Evolutionary conservation across 805 yeast genomes (phyloP), one percentile per base, ranked within the genome.

Genomic region (Yarrowia keelungensis): DNA sequence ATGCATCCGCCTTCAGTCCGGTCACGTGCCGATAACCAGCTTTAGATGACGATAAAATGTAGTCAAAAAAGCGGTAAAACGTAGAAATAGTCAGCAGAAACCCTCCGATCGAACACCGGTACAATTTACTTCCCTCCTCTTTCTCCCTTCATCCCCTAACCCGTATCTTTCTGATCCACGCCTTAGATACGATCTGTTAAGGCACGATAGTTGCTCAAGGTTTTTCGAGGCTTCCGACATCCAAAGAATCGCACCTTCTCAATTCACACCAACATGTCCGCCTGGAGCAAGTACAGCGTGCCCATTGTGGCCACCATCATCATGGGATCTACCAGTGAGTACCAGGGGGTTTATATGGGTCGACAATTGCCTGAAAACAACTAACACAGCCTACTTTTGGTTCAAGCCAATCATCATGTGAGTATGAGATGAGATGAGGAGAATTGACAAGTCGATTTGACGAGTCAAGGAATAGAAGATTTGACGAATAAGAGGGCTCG

Each of bases 381-480:
- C 67, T 62, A 62, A 62, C 67, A 47, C 56, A 62, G 67, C 56
- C 56, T 62, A 62, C 67, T 62, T 62, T 26, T 62, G 56, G 56
- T 62, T 62, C 56, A 62, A 62, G 56, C 67, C 67, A 36, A 62
- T 62, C 39, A 62, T 62, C 47, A 62, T 62, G 65, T 59, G 65
- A 59, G 65, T 59, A 59, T 38, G 5, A n/a, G 32, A 26, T 26
- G 32, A 26, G 32, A 26, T 26, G 32, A 26, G 32, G 7, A 5
- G 32, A 26, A 26, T 26, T 26, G 32, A 26, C 32, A 2, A 26
- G 32, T 26, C 32, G 32, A 26, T 5, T 26, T 26, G 32, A 26
- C 32, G 32, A 26, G 32, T 2, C 32, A 3, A 26, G 32, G 32
- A 3, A 2, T 26, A 0, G 32, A 26, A 26, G 32, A 26, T 26